These are phyloP conservation scores for Allomyces javanicus DNA, from an alignment of 192 early-diverging fungal genomes.

Conservation along the genomic window DNA sequence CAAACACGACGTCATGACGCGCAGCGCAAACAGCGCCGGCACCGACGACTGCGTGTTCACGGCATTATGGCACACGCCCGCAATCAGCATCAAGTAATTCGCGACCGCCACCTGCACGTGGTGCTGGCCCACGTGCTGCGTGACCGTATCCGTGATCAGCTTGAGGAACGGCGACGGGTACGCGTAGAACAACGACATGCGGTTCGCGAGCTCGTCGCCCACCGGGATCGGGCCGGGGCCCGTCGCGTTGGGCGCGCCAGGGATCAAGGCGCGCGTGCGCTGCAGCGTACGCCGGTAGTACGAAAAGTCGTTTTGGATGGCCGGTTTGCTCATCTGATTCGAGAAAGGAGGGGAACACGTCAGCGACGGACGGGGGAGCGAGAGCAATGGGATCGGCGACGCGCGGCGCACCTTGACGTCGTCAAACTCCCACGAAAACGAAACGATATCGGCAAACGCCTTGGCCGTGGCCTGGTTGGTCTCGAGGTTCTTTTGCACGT, in stretches of 20 bases:
- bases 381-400: neutral
- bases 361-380: constrained; percentile 15
- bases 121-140: constrained; percentile 37
- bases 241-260: constrained; percentile 2
- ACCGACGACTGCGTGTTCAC: constrained; percentile 42
- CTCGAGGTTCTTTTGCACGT: constrained; percentile 33
- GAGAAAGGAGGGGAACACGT: constrained; percentile 5
- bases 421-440: constrained; percentile 82
- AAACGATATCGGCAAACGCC: constrained; percentile 60
- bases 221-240: constrained; percentile 41
- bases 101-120: constrained; percentile 27
- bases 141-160: constrained; percentile 61
- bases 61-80: constrained; percentile 55
- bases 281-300: constrained; percentile 82
- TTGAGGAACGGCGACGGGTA: constrained; percentile 86
- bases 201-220: constrained; percentile 72
- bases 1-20: constrained; percentile 72
- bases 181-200: constrained; percentile 91
- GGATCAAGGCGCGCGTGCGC: constrained; percentile 24
- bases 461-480: constrained; percentile 58
- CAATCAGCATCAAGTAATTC: constrained; percentile 54
- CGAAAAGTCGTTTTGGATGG: constrained; percentile 93
- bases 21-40: constrained; percentile 47
- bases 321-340: constrained; percentile 47
- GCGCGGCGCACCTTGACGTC: constrained; percentile 51